Percentiles rank a stretch among this genome's conserved stretches.
Evolutionary conservation across 78 protist species (phyloP).

Genomic region (slime mould (Dictyostelium discoideum)): dicty_2.7 NC_007091.3:586501-587000

Average conservation of each 20-base stretch:
- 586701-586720: constrained; percentile 26
- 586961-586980: not conserved
- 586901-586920: constrained; percentile 75
- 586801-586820: constrained; percentile 51
- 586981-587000: not conserved
- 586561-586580: constrained; percentile 37
- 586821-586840: constrained; percentile 40
- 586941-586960: not conserved
- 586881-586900: constrained; percentile 52
- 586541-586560: constrained; percentile 22
- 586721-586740: constrained; percentile 66
- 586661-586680: constrained; percentile 59
- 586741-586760: constrained; percentile 71
- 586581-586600: constrained; percentile 13
- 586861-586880: constrained; percentile 8
- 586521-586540: constrained; percentile 63
- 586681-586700: constrained; percentile 52
- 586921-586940: constrained; percentile 59
- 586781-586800: constrained; percentile 33
- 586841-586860: constrained; percentile 32
- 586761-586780: constrained; percentile 24
- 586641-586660: not conserved
- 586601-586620: not conserved
- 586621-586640: not conserved
- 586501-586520: constrained; percentile 1